These are phyloP conservation scores for Capillidium rhysosporum DNA, from an alignment of 371 early-diverging fungal species.

Conservation along the genomic window DNA sequence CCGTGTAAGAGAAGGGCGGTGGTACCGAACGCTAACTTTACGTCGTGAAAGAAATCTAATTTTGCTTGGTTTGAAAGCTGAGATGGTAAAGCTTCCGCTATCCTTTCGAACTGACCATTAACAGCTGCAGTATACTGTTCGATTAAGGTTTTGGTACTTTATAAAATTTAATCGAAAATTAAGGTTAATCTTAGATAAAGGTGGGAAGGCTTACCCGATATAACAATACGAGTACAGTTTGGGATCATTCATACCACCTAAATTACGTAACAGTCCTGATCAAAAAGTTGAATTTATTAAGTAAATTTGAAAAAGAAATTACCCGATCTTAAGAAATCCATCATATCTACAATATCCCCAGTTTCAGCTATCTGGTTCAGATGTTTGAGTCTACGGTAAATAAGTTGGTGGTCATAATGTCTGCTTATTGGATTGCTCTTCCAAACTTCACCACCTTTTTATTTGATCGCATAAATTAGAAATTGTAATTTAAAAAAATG, in stretches of 20 bases:
- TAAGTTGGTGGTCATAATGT: conserved; percentile 46
- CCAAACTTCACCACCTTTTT: conserved; percentile 30
- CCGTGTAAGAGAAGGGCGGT: conserved; percentile 51
- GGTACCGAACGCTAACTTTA: conserved; percentile 39
- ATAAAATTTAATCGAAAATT: too few relatives aligned
- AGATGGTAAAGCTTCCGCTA: conserved; percentile 20
- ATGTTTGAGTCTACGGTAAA: conserved; percentile 26
- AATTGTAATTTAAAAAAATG: background rate
- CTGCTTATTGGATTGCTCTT: conserved; percentile 22
- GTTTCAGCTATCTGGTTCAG: conserved; percentile 23
- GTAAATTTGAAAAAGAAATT: background rate
- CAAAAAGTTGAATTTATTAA: background rate
- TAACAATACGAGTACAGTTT: conserved; percentile 31
- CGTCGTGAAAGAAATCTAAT: conserved; percentile 43
- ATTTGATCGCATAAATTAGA: conserved; percentile 5
- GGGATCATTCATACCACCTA: conserved; percentile 49
- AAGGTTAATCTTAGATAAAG: background rate
- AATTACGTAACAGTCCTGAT: conserved; percentile 35
- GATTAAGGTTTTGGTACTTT: conserved; percentile 46
- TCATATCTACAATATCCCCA: conserved; percentile 32
- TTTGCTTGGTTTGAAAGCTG: conserved; percentile 28
- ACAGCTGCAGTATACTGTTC: conserved; percentile 48
- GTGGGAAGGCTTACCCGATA: conserved; percentile 18
- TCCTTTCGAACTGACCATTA: conserved; percentile 28
- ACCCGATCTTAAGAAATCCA: conserved; percentile 33